Evolutionary conservation across 2,329 filamentous ascomycete genomes (phyloP).

Genomic region (Ophiostoma tasmaniense): DNA sequence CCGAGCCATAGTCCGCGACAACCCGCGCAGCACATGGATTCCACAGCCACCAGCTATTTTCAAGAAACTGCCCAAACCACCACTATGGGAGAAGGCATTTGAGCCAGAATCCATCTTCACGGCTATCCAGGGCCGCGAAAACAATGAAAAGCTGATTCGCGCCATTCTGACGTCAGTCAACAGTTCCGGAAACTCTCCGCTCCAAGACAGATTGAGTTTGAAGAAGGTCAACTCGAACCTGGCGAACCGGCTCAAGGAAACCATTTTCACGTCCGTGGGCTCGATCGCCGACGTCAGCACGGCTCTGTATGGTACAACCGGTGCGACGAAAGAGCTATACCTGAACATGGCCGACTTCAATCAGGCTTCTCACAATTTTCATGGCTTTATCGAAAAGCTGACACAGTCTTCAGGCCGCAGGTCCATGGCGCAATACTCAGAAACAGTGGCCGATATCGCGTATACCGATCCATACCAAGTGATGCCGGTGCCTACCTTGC

Average conservation of each 20-base stretch:
- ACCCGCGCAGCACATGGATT: neutral
- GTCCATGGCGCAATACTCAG: neutral
- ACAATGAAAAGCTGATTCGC: neutral
- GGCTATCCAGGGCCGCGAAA: neutral
- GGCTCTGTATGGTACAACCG: neutral
- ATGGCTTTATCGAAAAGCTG: neutral
- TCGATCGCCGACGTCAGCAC: neutral
- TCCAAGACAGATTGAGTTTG: neutral
- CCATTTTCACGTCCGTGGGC: neutral
- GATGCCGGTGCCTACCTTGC: neutral
- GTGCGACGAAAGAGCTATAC: neutral
- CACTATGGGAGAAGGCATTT: neutral
- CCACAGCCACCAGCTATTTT: neutral
- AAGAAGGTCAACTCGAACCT: neutral
- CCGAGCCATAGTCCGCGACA: neutral
- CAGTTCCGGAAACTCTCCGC: neutral
- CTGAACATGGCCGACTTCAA: conserved; percentile 3
- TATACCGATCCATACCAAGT: neutral
- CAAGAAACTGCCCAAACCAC: neutral
- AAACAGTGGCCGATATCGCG: neutral
- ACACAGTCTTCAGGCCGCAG: neutral
- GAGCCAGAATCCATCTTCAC: neutral
- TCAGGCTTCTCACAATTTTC: neutral
- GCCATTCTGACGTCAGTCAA: neutral
- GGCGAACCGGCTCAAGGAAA: neutral